phyloP scores from a whole-genome alignment of 2,329 filamentous ascomycete genomes.

The Cephalotrichum gorgonifer region DNA sequence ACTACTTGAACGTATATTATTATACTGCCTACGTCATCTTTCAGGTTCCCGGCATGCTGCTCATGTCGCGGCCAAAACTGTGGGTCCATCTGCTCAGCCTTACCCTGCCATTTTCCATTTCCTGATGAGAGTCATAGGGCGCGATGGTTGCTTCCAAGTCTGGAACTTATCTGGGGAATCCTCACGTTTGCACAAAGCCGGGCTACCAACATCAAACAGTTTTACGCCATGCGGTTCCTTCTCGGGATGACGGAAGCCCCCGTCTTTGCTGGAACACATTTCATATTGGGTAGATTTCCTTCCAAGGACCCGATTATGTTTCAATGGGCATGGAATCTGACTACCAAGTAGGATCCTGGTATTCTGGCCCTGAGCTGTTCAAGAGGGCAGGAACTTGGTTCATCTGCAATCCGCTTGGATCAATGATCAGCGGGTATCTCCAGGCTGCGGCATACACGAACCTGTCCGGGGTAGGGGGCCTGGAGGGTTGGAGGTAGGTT shows the following conservation, averaged over 20 bases:
- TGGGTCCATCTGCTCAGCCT: constrained; percentile 17
- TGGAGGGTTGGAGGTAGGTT: constrained; percentile 26
- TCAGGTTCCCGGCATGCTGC: constrained; percentile 25
- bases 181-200: constrained; percentile 4
- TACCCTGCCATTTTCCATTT: constrained; percentile 15
- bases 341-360: constrained; percentile 18
- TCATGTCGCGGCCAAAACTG: constrained; percentile 19
- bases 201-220: constrained; percentile 23
- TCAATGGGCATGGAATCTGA: background rate
- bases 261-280: constrained; percentile 25
- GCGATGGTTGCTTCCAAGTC: constrained; percentile 22
- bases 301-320: too few species aligned
- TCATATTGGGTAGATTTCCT: constrained; percentile 22
- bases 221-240: constrained; percentile 30
- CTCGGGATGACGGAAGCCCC: constrained; percentile 27
- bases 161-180: constrained; percentile 22
- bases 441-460: constrained; percentile 28
- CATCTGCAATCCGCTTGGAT: constrained; percentile 20
- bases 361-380: constrained; percentile 28
- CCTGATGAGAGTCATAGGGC: background rate
- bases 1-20: constrained; percentile 41
- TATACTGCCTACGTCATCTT: constrained; percentile 49
- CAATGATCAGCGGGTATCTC: constrained; percentile 32
- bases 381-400: constrained; percentile 30
- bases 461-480: constrained; percentile 15